Base-by-base conservation (phyloP, 495 filamentous ascomycete genomes). In the Lindgomyces ingoldianus region DNA sequence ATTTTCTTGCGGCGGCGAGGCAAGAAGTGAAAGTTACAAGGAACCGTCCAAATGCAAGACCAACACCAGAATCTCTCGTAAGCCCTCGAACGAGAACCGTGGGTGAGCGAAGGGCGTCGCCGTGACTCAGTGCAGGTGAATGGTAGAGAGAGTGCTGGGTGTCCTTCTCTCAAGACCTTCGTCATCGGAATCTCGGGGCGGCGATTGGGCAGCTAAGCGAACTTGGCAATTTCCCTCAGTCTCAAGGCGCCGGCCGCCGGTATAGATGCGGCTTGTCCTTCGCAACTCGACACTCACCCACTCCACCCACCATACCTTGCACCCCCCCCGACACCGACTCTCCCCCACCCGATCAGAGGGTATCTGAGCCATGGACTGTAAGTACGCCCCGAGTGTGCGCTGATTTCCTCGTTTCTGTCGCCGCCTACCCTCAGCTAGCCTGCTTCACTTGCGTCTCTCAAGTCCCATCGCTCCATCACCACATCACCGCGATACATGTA, bases 361-460 rank as follows among this genome's bases (percentile, higher is more conserved):
- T 66, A 46, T 62, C 55, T 52, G 48, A 54, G 57, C 24, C 57
- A 76, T 77, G 75, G 73, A 70, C 60, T 74, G 75, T 76, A 57
- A 72, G 74, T 76, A 59, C 46, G 16, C 39, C 21, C 16, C 42
- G 24, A 47, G 18, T 25, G 1, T 21, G 1, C 25, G 2, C 62
- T 60, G 55, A 46, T 48, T 49, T 60, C n/a, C 39, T 22, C 39
- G 9, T 21, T 33, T 26, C 18, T 14, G 24, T 29, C 55, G 30
- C 55, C 18, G 55, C 36, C 44, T 54, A 60, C 33, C 62, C 25
- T 46, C 39, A 48, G 22, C 33, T 10, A 1, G 62, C 18, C 25
- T 26, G 21, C 26, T 19, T 19, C 19, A 36, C 54, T 56, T 39
- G 52, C 53, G 41, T 57, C 44, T 51, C 45, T 52, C 48, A 68